A percentile compares a stretch with the other conserved stretches of the same genome.
These are phyloP conservation scores for Dichomitus squalens DNA, from an alignment of 1,284 basidiomycete genomes.

Conservation along the genomic window DNA sequence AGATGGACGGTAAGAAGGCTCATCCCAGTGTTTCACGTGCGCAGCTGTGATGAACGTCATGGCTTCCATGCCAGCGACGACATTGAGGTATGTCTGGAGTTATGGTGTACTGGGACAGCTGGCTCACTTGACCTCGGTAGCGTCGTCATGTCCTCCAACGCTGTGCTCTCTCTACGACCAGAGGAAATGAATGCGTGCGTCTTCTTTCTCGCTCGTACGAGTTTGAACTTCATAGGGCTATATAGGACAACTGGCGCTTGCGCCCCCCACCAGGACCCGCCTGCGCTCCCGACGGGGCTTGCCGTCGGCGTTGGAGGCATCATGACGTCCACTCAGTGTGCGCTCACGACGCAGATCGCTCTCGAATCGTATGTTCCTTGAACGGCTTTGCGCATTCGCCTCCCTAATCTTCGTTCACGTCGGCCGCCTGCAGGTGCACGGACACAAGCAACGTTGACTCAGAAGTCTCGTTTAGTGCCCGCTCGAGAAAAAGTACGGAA, in stretches of 20 bases:
- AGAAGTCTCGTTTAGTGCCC: neutral
- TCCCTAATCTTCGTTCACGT: neutral
- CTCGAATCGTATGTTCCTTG: conserved; percentile 9
- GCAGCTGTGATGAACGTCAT: conserved; percentile 20
- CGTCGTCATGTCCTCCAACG: conserved; percentile 20
- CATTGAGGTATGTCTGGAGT: conserved; percentile 4
- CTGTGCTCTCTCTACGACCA: conserved; percentile 14
- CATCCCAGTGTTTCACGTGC: neutral
- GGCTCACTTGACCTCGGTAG: neutral
- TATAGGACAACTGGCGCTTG: neutral
- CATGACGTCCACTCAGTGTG: conserved; percentile 1
- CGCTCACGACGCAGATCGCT: conserved; percentile 19
- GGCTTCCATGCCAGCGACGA: conserved; percentile 19
- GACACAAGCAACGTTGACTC: neutral
- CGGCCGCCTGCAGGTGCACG: neutral
- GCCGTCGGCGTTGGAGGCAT: neutral
- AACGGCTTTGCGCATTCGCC: neutral
- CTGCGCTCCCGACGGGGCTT: neutral
- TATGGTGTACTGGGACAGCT: neutral
- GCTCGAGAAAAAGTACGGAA: neutral
- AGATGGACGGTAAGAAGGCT: neutral
- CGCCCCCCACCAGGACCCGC: neutral
- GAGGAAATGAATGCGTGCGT: neutral
- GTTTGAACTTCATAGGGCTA: neutral
- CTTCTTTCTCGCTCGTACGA: neutral